Percentiles rank a stretch among this genome's conserved stretches.
Conservation (phyloP, 73 alveolate genomes). For the Paramecium biaurelia region DNA sequence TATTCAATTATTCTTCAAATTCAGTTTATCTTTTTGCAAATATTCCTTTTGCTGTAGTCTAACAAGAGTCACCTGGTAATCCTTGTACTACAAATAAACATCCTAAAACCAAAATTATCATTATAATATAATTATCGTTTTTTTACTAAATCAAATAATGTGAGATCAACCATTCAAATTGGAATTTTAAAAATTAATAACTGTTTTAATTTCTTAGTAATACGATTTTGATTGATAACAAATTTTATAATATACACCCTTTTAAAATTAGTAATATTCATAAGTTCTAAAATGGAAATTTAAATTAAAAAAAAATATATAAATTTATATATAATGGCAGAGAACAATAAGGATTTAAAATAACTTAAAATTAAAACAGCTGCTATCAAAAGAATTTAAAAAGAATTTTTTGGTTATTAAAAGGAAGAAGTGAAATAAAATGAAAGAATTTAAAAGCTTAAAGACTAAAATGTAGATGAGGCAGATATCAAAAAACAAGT, state of each 20-base stretch:
- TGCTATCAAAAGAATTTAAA: constrained; percentile 18
- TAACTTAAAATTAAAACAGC: constrained; percentile 41
- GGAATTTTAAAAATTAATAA: neutral
- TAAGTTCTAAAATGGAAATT: neutral
- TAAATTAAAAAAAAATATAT: neutral
- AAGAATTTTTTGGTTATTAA: constrained; percentile 44
- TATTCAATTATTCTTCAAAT: constrained; percentile 24
- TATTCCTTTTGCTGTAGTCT: constrained; percentile 36
- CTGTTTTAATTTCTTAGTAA: neutral
- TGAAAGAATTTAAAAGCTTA: constrained; percentile 36
- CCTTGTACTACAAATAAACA: neutral
- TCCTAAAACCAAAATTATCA: constrained; percentile 17
- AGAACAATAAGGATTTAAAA: constrained; percentile 37
- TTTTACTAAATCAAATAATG: neutral
- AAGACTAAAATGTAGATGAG: constrained; percentile 11
- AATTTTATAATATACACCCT: neutral
- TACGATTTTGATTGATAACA: neutral
- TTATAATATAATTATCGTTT: neutral
- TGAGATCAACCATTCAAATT: neutral
- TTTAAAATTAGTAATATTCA: neutral
- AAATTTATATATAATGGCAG: constrained; percentile 18
- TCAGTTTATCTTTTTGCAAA: neutral
- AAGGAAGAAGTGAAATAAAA: constrained; percentile 4
- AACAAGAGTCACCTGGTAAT: constrained; percentile 31
- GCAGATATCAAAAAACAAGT: constrained; percentile 47